Conservation (phyloP, 2,329 filamentous ascomycete genomes). For the Epichloe hybrida region DNA sequence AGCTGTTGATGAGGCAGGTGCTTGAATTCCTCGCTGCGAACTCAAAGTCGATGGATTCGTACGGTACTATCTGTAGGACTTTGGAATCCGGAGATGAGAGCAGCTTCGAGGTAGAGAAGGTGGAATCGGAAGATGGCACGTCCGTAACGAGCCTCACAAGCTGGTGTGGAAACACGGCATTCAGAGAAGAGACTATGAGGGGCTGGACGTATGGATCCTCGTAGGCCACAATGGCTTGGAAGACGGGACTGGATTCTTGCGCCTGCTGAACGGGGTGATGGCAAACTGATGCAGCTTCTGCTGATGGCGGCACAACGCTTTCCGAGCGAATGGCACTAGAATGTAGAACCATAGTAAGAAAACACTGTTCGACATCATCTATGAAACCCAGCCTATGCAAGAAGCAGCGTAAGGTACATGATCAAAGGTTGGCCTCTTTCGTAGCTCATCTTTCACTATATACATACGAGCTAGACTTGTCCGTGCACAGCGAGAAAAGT, state of each 20-base stretch:
- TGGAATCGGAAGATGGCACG: slow-evolving; percentile 18
- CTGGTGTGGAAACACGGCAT: slow-evolving; percentile 41
- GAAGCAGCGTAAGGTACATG: slow-evolving; percentile 16
- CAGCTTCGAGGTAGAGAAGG: slow-evolving; percentile 22
- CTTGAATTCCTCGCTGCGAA: slow-evolving; percentile 48
- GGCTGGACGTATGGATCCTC: slow-evolving; percentile 84
- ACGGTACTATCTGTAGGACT: slow-evolving; percentile 68
- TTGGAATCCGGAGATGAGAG: slow-evolving; percentile 24
- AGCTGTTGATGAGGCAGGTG: slow-evolving; percentile 67
- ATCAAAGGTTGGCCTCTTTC: not conserved
- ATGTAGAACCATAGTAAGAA: slow-evolving; percentile 18
- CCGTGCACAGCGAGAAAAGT: slow-evolving; percentile 2
- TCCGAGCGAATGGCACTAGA: slow-evolving; percentile 13
- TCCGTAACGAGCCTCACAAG: slow-evolving; percentile 42
- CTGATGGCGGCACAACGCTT: slow-evolving; percentile 5
- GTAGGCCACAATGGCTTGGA: slow-evolving; percentile 66
- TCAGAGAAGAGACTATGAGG: slow-evolving; percentile 62
- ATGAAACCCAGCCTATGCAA: slow-evolving; percentile 11
- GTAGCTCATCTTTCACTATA: slow-evolving; percentile 5
- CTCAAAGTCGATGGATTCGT: slow-evolving; percentile 80
- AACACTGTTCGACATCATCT: slow-evolving; percentile 14
- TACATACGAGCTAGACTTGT: slow-evolving; percentile 6
- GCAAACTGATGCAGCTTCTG: slow-evolving; percentile 10
- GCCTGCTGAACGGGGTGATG: slow-evolving; percentile 3
- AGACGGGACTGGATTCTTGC: not conserved